Conservation (phyloP, 2,329 filamentous ascomycete species). For the Sarocladium brachiariae region DNA sequence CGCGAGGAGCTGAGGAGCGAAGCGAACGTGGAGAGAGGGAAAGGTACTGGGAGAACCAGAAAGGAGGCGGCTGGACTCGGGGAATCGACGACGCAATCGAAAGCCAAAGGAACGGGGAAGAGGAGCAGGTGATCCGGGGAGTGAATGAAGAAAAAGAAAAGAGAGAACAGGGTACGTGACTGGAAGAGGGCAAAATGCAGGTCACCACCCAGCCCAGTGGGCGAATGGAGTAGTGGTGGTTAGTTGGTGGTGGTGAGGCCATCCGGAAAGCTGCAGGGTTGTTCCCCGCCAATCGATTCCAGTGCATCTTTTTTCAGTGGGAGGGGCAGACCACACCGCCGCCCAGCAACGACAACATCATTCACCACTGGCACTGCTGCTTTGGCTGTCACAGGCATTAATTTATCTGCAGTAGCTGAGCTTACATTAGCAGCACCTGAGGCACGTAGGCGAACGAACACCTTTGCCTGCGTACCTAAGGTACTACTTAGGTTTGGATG, state of each 20-base stretch:
- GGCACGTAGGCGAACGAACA: no score
- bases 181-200: neutral
- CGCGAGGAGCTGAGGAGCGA: constrained; percentile 4
- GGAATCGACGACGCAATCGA: constrained; percentile 2
- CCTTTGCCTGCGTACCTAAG: no score
- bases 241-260: constrained; percentile 5
- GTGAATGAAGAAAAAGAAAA: neutral
- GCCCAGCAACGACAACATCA: neutral
- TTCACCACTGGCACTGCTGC: neutral
- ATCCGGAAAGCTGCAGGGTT: constrained; percentile 8
- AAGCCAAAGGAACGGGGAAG: neutral
- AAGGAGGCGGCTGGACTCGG: neutral
- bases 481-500: no score
- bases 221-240: neutral
- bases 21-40: neutral
- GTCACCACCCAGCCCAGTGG: no score
- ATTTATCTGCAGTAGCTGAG: no score
- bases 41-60: neutral
- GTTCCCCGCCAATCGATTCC: constrained; percentile 5
- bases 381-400: no score
- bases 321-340: neutral
- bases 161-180: neutral
- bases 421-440: no score
- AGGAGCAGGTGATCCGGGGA: neutral
- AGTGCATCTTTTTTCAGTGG: neutral